Evolutionary conservation across 139 green algal species (phyloP), one percentile per base, ranked within the genome.

Genomic region (Monoraphidium neglectum): DNA sequence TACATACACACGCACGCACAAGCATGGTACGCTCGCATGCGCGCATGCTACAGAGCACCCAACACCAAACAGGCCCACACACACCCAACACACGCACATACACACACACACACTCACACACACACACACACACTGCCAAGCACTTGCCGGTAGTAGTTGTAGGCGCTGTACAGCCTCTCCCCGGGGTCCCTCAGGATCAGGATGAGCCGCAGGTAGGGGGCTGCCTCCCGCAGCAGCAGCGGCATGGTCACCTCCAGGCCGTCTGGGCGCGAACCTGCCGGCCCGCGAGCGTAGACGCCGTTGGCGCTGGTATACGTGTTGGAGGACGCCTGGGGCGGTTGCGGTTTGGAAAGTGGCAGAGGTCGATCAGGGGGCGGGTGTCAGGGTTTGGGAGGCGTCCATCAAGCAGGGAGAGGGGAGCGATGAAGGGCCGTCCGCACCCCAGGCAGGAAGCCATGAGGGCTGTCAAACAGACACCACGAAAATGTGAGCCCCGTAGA

Each of bases 181-280:
- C 87, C 87, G 24, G 87, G 87, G 72, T 91, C 74, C 13, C 87
- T 53, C 72, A 91, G 82, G 65, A 90, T 87, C 57, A 87, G 66
- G 51, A 91, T 86, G 65, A 82, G 80, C 37, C 80, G 74, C 54
- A 86, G 65, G 72, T 84, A 91, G 21, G 87, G 87, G 28, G 67
- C 74, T 4, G 84, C 74, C 78, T 91, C 87, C 18, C 77, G 77
- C 61, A 91, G 59, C 47, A 91, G 74, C 60, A 85, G 74, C 8
- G 87, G 65, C 62, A 91, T 86, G 59, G 72, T 91, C 1, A 86
- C 84, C 56, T 83, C 84, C n/a, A 74, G 38, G 54, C 72, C 77
- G 13, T 65, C n/a, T 21, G 18, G 24, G 16, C 57, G 13, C 18
- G 26, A 12, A 16, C 10, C n/a, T 21, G n/a, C 57, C 57, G 57